phyloP scores from a whole-genome alignment of 2,329 filamentous ascomycete genomes.

The Claviceps quebecensis region DNA sequence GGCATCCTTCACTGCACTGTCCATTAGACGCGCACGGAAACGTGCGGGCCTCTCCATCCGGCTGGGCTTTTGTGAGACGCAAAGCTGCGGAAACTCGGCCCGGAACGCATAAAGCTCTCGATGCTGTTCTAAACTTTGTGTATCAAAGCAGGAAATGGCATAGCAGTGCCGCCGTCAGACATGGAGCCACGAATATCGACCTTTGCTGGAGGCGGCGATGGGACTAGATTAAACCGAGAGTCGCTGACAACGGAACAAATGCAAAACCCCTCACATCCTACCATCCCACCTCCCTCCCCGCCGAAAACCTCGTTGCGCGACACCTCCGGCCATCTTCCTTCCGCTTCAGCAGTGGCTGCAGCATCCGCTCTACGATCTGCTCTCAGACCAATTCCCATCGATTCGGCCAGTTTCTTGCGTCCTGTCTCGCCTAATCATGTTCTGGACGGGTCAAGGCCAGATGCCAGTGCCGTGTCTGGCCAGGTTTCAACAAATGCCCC shows the following conservation, averaged over 20 bases:
- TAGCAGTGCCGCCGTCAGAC: conserved; percentile 29
- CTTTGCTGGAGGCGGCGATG: conserved; percentile 19
- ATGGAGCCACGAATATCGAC: conserved; percentile 27
- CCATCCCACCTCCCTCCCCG: conserved; percentile 10
- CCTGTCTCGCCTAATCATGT: conserved; percentile 50
- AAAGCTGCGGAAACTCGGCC: background rate
- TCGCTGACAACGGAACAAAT: conserved; percentile 13
- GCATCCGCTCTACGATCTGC: conserved; percentile 21
- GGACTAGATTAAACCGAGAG: conserved; percentile 19
- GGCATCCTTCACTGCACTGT: background rate
- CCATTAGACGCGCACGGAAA: background rate
- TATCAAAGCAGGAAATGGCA: conserved; percentile 24
- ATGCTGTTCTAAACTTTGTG: conserved; percentile 18
- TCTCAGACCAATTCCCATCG: conserved; percentile 16
- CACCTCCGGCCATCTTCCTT: background rate
- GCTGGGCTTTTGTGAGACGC: background rate
- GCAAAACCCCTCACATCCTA: conserved; percentile 5
- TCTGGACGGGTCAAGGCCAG: conserved; percentile 20
- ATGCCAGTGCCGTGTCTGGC: conserved; percentile 10
- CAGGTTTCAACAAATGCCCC: conserved; percentile 7
- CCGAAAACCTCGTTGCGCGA: background rate
- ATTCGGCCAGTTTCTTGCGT: conserved; percentile 36
- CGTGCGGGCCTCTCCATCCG: background rate
- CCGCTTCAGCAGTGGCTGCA: conserved; percentile 11
- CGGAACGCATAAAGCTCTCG: conserved; percentile 8